Conservation (phyloP, 2,329 filamentous ascomycete genomes). For the Spiromastix sp. region DNA sequence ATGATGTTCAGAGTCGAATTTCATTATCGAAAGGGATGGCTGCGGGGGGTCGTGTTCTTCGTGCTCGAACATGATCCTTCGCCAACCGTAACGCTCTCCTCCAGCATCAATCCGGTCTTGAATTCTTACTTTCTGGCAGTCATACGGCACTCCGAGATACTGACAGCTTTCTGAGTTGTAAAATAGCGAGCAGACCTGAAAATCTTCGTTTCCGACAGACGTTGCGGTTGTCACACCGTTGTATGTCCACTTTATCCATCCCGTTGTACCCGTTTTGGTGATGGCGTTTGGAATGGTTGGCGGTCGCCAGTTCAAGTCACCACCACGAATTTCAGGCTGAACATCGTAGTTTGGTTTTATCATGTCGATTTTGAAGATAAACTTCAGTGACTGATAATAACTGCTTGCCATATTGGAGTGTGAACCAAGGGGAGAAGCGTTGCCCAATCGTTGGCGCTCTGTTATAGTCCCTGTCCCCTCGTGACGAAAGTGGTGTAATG, state of each 20-base stretch:
- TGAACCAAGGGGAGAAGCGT: neutral
- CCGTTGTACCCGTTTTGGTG: constrained; percentile 3
- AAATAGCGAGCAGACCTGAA: constrained; percentile 11
- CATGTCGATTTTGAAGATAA: constrained; percentile 12
- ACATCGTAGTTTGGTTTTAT: constrained; percentile 6
- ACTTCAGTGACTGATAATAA: constrained; percentile 5
- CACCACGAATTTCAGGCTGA: constrained; percentile 4
- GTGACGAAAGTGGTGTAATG: neutral
- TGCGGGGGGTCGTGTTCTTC: neutral
- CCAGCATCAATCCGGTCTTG: neutral
- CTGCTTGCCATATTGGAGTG: neutral
- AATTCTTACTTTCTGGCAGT: constrained; percentile 9
- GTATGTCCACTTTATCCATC: constrained; percentile 8
- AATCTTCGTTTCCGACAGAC: neutral
- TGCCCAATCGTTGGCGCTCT: too few species aligned
- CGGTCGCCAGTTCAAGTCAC: constrained; percentile 6
- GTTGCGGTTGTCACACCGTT: neutral
- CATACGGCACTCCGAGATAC: constrained; percentile 10
- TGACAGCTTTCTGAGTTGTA: constrained; percentile 9
- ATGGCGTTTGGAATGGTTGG: constrained; percentile 6
- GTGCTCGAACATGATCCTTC: constrained; percentile 10
- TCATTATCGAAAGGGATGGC: constrained; percentile 9
- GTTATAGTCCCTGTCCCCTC: too few species aligned
- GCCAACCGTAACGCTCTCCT: constrained; percentile 8
- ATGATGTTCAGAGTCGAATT: constrained; percentile 6